Percentiles rank a stretch among this genome's conserved stretches.
phyloP scores from a whole-genome alignment of 2,329 filamentous ascomycete species.

The Alternaria burnsii region DNA sequence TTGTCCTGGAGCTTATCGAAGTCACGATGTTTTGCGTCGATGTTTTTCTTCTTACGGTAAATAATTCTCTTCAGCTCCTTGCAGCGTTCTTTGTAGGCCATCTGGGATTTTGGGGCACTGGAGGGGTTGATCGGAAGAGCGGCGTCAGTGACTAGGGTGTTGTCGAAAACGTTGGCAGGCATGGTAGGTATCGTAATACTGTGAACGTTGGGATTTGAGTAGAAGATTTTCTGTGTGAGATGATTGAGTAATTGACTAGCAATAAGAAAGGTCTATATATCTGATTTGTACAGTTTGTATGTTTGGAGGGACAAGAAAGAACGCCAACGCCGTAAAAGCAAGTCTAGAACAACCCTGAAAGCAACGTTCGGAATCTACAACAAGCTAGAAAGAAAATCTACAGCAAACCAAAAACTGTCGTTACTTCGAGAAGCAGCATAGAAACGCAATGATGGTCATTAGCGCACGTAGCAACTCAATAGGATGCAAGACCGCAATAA shows the following conservation, averaged over 20 bases:
- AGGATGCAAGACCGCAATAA: neutral
- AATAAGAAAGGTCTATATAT: neutral
- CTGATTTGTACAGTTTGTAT: neutral
- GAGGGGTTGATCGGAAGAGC: neutral
- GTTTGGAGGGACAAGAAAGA: conserved; percentile 1
- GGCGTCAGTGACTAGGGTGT: neutral
- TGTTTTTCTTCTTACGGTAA: neutral
- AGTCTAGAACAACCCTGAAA: neutral
- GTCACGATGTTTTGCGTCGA: neutral
- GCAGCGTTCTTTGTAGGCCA: neutral
- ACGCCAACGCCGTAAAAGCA: neutral
- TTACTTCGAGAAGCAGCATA: neutral
- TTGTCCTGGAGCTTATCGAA: neutral
- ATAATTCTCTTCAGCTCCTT: neutral
- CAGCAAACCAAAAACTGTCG: neutral
- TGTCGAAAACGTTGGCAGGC: neutral
- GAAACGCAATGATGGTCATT: neutral
- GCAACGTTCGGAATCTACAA: neutral
- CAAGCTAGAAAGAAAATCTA: neutral
- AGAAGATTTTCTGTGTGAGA: neutral
- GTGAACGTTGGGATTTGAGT: neutral
- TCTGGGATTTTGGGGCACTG: neutral
- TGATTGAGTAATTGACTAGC: no score
- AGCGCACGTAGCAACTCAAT: neutral
- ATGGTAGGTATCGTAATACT: neutral